Conservation (phyloP, 441 rosid genomes). For the Melastoma candidum region DNA sequence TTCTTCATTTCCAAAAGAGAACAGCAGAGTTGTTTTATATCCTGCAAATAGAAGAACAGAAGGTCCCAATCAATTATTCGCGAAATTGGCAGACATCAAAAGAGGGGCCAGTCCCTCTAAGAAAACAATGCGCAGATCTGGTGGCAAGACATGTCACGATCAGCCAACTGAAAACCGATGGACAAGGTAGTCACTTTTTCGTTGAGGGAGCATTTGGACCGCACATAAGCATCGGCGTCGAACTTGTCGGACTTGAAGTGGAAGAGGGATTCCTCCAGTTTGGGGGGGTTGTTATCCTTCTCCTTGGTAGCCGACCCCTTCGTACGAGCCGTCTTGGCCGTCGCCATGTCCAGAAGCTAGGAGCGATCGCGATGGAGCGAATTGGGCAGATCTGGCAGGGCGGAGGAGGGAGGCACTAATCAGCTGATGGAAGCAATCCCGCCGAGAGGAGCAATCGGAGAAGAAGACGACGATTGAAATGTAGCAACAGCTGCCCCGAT, state of each 20-base stretch:
- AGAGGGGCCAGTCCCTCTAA: neutral
- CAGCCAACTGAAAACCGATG: too few relatives aligned
- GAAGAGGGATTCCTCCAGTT: constrained; percentile 71
- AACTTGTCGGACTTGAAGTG: constrained; percentile 88
- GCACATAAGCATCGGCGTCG: constrained; percentile 84
- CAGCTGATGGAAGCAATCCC: too few relatives aligned
- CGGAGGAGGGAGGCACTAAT: too few relatives aligned
- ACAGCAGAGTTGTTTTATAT: constrained; percentile 70
- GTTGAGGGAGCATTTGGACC: constrained; percentile 88
- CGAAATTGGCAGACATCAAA: neutral
- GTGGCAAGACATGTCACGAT: too few relatives aligned
- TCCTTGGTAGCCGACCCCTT: constrained; percentile 31
- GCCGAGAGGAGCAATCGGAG: too few relatives aligned
- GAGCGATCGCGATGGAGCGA: too few relatives aligned
- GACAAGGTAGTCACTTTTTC: constrained; percentile 50
- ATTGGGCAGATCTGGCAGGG: too few relatives aligned
- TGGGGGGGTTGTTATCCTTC: constrained; percentile 55
- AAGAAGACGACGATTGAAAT: too few relatives aligned
- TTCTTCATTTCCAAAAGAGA: constrained; percentile 84
- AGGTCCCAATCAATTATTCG: neutral
- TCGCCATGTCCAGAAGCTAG: constrained; percentile 32
- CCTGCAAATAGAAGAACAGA: constrained; percentile 33
- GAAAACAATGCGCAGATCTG: neutral
- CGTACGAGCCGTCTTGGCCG: constrained; percentile 56
- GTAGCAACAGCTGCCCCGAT: too few relatives aligned